Evolutionary conservation across 1,284 basidiomycete genomes (phyloP), one percentile per base, ranked within the genome.

Genomic region (Entoloma clypeatum): DNA sequence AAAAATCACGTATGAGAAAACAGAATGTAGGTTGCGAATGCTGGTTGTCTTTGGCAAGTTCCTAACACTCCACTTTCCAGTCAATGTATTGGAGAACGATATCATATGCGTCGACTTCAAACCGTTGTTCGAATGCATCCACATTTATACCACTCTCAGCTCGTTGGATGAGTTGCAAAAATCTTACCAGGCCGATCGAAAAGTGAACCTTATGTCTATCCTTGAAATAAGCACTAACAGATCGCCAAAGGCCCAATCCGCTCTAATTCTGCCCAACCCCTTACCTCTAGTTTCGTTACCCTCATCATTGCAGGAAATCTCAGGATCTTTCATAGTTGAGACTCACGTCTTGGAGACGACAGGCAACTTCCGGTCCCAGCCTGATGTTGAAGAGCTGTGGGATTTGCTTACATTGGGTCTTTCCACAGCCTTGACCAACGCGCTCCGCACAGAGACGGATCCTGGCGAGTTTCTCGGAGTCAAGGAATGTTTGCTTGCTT

Each of bases 281-380:
- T 65, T 86, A 41, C 77, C 75, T 25, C 63, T 83, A 21, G 65
- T 68, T 7, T 74, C 75, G 24, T 71, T 83, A 16, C 69, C 72
- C 7, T 65, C 77, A 17, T 69, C 96, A 13, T 85, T 90, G 27
- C 86, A 97, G 63, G 91, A 98, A 63, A 91, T 98, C 47, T 88
- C 94, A n/a, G 96, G 96, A 0, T 99, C 97, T 67, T 99, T 99
- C 68, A 92, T 99, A 45, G 86, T 99, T 49, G 96, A 99, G 63
- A 84, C 81, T 4, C 87, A 97, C 57, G 94, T 99, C 0, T 75
- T 98, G 4, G 79, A 86, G 51, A 92, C 92, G 0, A 92, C 92
- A 5, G 80, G 78, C 9, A 74, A 71, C 25, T 99, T 99, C 67
- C 79, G 96, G 9, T 89, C 88, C 10, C 81, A 88, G 54, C 74